phyloP scores from a whole-genome alignment of 2,329 filamentous ascomycete genomes.

The Waltergamsia citrina region DNA sequence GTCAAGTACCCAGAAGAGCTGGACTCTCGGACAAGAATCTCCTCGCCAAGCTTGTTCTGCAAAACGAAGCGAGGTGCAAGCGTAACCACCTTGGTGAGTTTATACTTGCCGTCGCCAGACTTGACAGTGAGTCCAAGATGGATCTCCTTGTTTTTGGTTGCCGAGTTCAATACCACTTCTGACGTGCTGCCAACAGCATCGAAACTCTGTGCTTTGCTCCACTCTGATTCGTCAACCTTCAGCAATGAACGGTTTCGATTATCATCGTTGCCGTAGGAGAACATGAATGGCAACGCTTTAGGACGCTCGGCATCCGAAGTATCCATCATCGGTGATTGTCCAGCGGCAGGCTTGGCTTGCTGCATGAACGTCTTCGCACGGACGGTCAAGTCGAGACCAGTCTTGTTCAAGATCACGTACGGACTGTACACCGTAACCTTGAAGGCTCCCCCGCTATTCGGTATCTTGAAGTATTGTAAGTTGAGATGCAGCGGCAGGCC shows the following conservation, averaged over 20 bases:
- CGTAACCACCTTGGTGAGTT: conserved; percentile 91
- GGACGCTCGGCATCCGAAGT: conserved; percentile 42
- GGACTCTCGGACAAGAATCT: conserved; percentile 82
- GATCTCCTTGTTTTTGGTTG: conserved; percentile 66
- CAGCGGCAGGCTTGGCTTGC: conserved; percentile 72
- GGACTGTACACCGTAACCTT: conserved; percentile 92
- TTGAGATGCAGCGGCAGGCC: conserved; percentile 71
- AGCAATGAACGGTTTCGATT: conserved; percentile 83
- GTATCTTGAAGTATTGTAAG: conserved; percentile 84
- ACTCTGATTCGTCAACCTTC: conserved; percentile 80
- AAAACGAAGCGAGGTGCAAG: conserved; percentile 87
- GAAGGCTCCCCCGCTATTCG: conserved; percentile 90
- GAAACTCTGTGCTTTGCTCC: conserved; percentile 97
- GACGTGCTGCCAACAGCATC: conserved; percentile 92
- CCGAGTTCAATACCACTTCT: conserved; percentile 74
- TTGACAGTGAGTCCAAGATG: conserved; percentile 84
- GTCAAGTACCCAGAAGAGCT: conserved; percentile 80
- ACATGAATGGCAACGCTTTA: conserved; percentile 90
- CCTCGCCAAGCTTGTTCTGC: conserved; percentile 85
- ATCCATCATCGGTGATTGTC: conserved; percentile 54
- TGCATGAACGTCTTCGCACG: conserved; percentile 85
- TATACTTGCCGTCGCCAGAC: conserved; percentile 94
- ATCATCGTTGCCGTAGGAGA: conserved; percentile 83
- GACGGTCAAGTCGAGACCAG: conserved; percentile 78
- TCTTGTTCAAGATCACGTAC: conserved; percentile 93